phyloP scores from a whole-genome alignment of 1,284 basidiomycete genomes.

The Ganoderma resinaceum region DNA sequence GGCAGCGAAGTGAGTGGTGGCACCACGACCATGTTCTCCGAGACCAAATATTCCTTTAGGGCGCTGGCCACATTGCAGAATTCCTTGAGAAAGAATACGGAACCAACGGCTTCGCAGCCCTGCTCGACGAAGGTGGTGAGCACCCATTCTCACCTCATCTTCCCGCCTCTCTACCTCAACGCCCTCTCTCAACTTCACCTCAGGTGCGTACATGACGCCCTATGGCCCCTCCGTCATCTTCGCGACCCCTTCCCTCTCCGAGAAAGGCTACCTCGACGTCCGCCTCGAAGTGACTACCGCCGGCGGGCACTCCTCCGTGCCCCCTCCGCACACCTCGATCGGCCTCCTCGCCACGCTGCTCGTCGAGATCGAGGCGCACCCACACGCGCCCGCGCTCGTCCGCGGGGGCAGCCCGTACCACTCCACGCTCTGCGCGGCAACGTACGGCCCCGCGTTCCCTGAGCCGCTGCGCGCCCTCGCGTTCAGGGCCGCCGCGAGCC shows the following conservation, averaged over 20 bases:
- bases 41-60: constrained; percentile 40
- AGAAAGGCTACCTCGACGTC: constrained; percentile 72
- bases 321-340: constrained; percentile 63
- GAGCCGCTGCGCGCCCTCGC: constrained; percentile 27
- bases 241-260: constrained; percentile 58
- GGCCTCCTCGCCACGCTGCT: constrained; percentile 60
- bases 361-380: constrained; percentile 54
- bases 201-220: constrained; percentile 42
- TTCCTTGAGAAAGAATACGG: constrained; percentile 60
- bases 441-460: constrained; percentile 33
- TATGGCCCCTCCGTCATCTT: constrained; percentile 47
- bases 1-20: constrained; percentile 49
- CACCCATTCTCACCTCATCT: too few relatives aligned
- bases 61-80: constrained; percentile 52
- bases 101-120: constrained; percentile 55
- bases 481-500: constrained; percentile 19
- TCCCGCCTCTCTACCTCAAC: not conserved
- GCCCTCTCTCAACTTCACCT: not conserved
- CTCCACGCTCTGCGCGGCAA: constrained; percentile 35
- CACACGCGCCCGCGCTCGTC: constrained; percentile 46
- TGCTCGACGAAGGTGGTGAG: constrained; percentile 59
- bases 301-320: constrained; percentile 73
- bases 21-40: not conserved
- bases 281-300: constrained; percentile 53
- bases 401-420: constrained; percentile 34